Conservation (phyloP, 2,329 filamentous ascomycete genomes). For the Lachnellula cervina region DNA sequence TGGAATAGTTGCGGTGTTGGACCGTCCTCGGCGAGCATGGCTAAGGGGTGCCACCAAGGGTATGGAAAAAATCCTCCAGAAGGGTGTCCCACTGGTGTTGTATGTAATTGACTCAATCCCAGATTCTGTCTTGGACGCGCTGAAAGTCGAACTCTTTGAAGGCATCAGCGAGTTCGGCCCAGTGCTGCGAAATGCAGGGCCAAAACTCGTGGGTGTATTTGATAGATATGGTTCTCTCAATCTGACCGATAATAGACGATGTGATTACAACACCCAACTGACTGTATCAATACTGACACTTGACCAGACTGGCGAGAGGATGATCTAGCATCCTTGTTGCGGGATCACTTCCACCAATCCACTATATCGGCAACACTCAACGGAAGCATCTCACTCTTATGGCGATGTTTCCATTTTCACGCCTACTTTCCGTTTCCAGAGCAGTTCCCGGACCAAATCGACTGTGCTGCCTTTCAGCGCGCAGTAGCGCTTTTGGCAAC, state of each 20-base stretch:
- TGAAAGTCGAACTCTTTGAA: background rate
- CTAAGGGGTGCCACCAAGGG: background rate
- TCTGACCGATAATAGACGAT: background rate
- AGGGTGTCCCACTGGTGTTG: background rate
- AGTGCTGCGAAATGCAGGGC: background rate
- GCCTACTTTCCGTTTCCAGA: background rate
- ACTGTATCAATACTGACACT: background rate
- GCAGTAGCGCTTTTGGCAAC: too few species aligned
- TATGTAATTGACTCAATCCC: background rate
- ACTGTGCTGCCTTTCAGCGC: too few species aligned
- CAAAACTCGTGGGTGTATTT: background rate
- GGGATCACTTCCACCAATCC: background rate
- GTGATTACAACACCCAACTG: background rate
- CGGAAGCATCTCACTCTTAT: background rate
- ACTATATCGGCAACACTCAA: background rate
- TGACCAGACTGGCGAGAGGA: background rate
- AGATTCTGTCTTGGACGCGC: background rate
- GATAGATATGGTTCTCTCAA: background rate
- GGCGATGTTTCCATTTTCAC: background rate
- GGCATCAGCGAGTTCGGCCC: background rate
- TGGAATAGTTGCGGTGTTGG: background rate
- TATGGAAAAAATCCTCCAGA: background rate
- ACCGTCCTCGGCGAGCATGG: background rate
- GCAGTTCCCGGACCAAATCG: too few species aligned
- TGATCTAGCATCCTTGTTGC: background rate